phyloP scores from a whole-genome alignment of 257 asterid species.

The Capsicum baccatum region DNA sequence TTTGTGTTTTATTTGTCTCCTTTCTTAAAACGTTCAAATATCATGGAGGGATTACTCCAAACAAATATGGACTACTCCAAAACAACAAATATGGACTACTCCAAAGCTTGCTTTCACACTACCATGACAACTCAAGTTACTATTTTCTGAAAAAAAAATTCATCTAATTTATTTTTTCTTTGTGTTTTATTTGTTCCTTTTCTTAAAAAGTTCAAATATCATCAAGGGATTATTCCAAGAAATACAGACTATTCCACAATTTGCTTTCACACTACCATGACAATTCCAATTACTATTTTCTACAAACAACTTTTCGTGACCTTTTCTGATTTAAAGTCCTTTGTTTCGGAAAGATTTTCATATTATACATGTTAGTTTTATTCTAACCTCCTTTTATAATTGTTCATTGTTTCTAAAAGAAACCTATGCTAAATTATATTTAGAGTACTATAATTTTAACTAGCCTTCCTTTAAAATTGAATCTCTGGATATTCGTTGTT shows the following conservation, averaged over 20 bases:
- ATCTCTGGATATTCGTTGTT: not conserved
- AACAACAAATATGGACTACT: no score
- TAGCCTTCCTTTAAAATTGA: not conserved
- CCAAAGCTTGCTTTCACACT: not conserved
- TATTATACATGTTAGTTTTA: not conserved
- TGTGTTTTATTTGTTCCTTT: no score
- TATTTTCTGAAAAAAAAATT: not conserved
- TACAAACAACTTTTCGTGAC: not conserved
- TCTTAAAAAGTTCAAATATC: no score
- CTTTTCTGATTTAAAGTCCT: not conserved
- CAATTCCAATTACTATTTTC: conserved; percentile 3
- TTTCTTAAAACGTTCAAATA: no score
- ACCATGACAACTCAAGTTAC: not conserved
- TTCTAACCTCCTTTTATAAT: not conserved
- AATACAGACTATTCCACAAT: not conserved
- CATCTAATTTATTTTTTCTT: no score
- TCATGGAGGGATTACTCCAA: no score
- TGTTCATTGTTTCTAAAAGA: not conserved
- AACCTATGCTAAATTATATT: not conserved
- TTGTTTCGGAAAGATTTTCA: not conserved
- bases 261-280: not conserved
- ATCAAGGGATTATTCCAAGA: no score
- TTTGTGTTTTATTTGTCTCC: no score
- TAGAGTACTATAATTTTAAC: no score
- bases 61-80: not conserved